Conservation (phyloP, 2,329 filamentous ascomycete genomes). For the Aspergillus pseudoviridinutans region DNA sequence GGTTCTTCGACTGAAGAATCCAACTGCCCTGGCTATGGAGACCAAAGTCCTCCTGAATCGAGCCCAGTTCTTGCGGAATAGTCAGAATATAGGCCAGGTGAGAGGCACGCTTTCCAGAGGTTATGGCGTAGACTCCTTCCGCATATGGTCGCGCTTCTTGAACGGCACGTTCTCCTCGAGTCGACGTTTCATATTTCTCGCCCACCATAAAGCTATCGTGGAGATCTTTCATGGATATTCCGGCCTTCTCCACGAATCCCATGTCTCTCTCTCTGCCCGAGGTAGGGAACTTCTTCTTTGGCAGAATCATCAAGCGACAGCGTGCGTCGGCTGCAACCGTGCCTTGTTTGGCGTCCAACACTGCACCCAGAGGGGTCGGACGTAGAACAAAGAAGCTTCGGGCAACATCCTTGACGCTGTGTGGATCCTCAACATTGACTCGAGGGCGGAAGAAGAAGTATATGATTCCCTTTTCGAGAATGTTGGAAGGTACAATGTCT, state of each 20-base stretch:
- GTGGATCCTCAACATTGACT: slow-evolving; percentile 67
- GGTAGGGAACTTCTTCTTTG: slow-evolving; percentile 77
- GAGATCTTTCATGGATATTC: slow-evolving; percentile 63
- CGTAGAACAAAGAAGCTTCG: slow-evolving; percentile 76
- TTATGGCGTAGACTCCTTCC: slow-evolving; percentile 82
- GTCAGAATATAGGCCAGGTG: slow-evolving; percentile 80
- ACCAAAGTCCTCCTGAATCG: slow-evolving; percentile 72
- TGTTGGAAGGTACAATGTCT: slow-evolving; percentile 52
- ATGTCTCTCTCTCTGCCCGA: slow-evolving; percentile 68
- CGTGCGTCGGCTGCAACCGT: slow-evolving; percentile 54
- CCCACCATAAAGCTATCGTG: slow-evolving; percentile 66
- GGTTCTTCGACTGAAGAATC: slow-evolving; percentile 76
- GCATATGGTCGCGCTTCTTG: slow-evolving; percentile 72
- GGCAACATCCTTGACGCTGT: slow-evolving; percentile 66
- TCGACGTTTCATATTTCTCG: slow-evolving; percentile 71
- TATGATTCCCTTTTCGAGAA: slow-evolving; percentile 83
- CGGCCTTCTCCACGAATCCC: slow-evolving; percentile 75
- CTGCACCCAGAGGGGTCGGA: slow-evolving; percentile 66
- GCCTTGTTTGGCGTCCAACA: slow-evolving; percentile 53
- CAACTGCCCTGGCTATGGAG: slow-evolving; percentile 70
- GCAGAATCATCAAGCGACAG: slow-evolving; percentile 70
- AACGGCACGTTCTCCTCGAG: slow-evolving; percentile 62
- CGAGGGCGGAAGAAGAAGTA: slow-evolving; percentile 86
- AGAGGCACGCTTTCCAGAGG: slow-evolving; percentile 64
- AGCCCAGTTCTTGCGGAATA: slow-evolving; percentile 63